Evolutionary conservation across 31 red algal genomes (phyloP), one percentile per base, ranked within the genome.

Genomic region (Porphyra umbilicalis): DNA sequence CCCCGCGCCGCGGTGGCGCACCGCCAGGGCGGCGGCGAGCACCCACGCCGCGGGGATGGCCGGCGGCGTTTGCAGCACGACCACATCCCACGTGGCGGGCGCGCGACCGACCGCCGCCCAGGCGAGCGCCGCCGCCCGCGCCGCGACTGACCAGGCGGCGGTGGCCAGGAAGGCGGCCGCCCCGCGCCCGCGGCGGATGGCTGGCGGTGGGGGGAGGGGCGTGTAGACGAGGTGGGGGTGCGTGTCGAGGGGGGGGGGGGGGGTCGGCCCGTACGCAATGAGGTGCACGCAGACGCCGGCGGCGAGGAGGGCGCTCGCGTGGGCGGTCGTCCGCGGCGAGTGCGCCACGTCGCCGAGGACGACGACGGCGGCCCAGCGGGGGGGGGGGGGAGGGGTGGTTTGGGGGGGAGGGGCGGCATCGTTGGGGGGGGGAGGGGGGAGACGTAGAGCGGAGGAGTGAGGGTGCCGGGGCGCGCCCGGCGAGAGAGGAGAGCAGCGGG

Each of bases 281-380:
- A 93, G 75, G 10, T 87, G 75, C 0, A 87, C 85, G 30, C 32
- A 79, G 32, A 75, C 76, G 75, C 85, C 44, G 38, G 40, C 76
- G 39, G 57, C 78, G 75, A 88, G 80, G 35, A 88, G 67, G 5
- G 81, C 80, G 36, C 77, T 33, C 30, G 92, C 92, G 82, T 97
- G 95, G 35, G 88, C 90, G 37, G 80, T 38, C 85, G 87, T 93
- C 38, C 95, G 90, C 46, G 95, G 95, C 34, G 91, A 94, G 42
- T 94, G 90, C 77, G 75, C 81, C 4, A 88, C 29, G 39, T 82
- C 57, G 35, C 86, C 86, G 1, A 83, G 46, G 29, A 88, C 86
- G 35, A 88, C 32, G 67, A 84, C 76, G 4, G 76, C 76, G 13
- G 57, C 57, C 57, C 7, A 25, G 57, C 57, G 57, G 57, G 57